Evolutionary conservation across 768 basidiomycete species (phyloP).

Genomic region (Filobasidium wieringae): DNA sequence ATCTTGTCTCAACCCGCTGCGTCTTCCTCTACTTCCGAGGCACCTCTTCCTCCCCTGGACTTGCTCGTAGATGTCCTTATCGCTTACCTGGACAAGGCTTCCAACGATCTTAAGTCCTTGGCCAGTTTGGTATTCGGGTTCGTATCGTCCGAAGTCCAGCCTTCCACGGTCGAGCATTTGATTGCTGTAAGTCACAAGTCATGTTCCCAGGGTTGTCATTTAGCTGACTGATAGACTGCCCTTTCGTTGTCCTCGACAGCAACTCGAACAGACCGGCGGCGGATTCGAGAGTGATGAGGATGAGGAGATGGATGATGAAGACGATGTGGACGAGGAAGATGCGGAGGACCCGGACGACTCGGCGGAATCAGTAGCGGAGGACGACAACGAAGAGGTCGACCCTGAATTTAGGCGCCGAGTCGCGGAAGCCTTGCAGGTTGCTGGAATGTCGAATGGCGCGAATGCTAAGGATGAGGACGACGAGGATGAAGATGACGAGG

Average conservation of each 20-base stretch:
- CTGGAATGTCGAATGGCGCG: constrained; percentile 37
- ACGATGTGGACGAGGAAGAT: constrained; percentile 30
- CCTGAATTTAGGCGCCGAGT: constrained; percentile 54
- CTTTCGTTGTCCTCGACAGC: constrained; percentile 44
- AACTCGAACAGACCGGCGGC: constrained; percentile 62
- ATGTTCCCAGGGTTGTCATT: not conserved
- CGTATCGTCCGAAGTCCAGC: constrained; percentile 54
- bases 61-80: constrained; percentile 80
- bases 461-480: constrained; percentile 42
- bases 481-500: constrained; percentile 45
- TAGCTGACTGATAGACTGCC: constrained; percentile 11
- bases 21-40: constrained; percentile 25
- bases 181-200: constrained; percentile 52
- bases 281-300: constrained; percentile 14
- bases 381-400: constrained; percentile 41
- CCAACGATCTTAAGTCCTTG: constrained; percentile 63
- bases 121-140: constrained; percentile 70
- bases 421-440: constrained; percentile 41
- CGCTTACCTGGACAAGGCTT: constrained; percentile 72
- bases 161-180: constrained; percentile 66
- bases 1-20: constrained; percentile 30
- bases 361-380: constrained; percentile 17
- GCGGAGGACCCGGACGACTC: constrained; percentile 27
- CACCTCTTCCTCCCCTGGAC: constrained; percentile 57
- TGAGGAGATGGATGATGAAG: constrained; percentile 22